Evolutionary conservation across 805 yeast species (phyloP).

Genomic region (Kluyveromyces siamensis): DNA sequence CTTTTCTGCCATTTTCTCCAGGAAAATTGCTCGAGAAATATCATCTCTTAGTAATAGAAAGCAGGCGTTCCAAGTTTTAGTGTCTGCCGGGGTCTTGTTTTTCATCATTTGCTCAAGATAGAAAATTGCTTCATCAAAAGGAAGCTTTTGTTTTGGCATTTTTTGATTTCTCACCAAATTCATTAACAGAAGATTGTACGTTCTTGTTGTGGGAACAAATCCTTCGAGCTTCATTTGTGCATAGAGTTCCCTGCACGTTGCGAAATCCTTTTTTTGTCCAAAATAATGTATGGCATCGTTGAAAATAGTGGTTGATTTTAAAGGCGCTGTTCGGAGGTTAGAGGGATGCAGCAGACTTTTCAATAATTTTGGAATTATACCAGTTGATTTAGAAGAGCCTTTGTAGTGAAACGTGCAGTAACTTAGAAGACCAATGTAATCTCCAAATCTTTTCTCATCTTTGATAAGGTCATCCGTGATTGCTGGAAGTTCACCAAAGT

Average conservation of each 20-base stretch:
- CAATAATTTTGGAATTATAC: conserved; percentile 31
- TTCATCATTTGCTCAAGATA: conserved; percentile 27
- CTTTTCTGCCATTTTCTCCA: conserved; percentile 25
- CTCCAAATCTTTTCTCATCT: conserved; percentile 21
- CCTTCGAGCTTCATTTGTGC: conserved; percentile 33
- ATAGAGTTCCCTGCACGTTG: conserved; percentile 32
- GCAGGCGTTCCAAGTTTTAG: conserved; percentile 32
- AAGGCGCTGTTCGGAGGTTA: conserved; percentile 25
- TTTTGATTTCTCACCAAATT: conserved; percentile 23
- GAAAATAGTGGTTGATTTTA: conserved; percentile 27
- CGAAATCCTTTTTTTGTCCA: conserved; percentile 31
- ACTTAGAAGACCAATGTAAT: conserved; percentile 29
- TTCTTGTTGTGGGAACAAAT: conserved; percentile 28
- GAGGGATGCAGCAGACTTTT: conserved; percentile 33
- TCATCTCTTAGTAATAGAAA: conserved; percentile 28
- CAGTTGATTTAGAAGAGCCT: conserved; percentile 30
- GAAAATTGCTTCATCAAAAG: conserved; percentile 21
- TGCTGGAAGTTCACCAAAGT: conserved; percentile 30
- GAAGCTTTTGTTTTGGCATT: conserved; percentile 20
- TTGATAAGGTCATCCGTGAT: conserved; percentile 23
- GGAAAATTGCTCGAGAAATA: conserved; percentile 23
- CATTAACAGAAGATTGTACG: conserved; percentile 32
- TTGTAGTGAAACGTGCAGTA: conserved; percentile 31
- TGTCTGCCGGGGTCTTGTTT: conserved; percentile 24
- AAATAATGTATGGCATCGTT: conserved; percentile 34